Percentiles rank a stretch among this genome's conserved stretches.
These are phyloP conservation scores for Tylopilus plumbeoviolaceoides DNA, from an alignment of 768 basidiomycete species.

Conservation along the genomic window DNA sequence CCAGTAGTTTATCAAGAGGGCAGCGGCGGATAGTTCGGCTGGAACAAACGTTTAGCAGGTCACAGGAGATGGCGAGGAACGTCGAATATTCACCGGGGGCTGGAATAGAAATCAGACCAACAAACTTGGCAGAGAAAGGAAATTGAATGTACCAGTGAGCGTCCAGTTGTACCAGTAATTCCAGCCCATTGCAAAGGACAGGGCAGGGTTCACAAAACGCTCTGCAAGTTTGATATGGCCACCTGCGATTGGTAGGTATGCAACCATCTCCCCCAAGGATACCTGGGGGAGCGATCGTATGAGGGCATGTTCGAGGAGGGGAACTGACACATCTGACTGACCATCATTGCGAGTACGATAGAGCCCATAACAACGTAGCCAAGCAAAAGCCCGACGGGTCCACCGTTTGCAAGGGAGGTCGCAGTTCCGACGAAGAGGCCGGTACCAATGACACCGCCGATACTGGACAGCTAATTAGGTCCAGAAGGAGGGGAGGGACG, in stretches of 20 bases:
- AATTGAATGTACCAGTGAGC: slow-evolving; percentile 15
- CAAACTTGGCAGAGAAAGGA: neutral
- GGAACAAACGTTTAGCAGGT: slow-evolving; percentile 3
- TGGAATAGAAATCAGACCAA: slow-evolving; percentile 3
- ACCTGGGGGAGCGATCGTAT: slow-evolving; percentile 35
- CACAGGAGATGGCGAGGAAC: neutral
- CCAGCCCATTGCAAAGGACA: slow-evolving; percentile 56
- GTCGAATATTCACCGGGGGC: slow-evolving; percentile 21
- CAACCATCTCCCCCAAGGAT: slow-evolving; percentile 57
- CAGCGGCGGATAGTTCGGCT: slow-evolving; percentile 41
- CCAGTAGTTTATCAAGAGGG: slow-evolving; percentile 79
- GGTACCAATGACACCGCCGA: slow-evolving; percentile 54
- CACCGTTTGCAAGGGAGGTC: slow-evolving; percentile 46
- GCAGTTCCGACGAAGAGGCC: slow-evolving; percentile 71
- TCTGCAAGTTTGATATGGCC: slow-evolving; percentile 79
- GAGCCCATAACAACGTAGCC: slow-evolving; percentile 65
- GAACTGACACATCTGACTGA: slow-evolving; percentile 18
- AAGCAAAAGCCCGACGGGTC: slow-evolving; percentile 70
- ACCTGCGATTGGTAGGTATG: slow-evolving; percentile 74
- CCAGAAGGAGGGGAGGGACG: neutral
- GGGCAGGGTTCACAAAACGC: slow-evolving; percentile 74
- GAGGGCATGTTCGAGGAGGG: neutral
- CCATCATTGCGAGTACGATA: slow-evolving; percentile 73
- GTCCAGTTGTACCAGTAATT: slow-evolving; percentile 46
- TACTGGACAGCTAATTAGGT: slow-evolving; percentile 34